A percentile compares a stretch with the other conserved stretches of the same genome.
These are phyloP conservation scores for Wickerhamomyces bovis DNA, from an alignment of 805 yeast species.

Conservation along the genomic window DNA sequence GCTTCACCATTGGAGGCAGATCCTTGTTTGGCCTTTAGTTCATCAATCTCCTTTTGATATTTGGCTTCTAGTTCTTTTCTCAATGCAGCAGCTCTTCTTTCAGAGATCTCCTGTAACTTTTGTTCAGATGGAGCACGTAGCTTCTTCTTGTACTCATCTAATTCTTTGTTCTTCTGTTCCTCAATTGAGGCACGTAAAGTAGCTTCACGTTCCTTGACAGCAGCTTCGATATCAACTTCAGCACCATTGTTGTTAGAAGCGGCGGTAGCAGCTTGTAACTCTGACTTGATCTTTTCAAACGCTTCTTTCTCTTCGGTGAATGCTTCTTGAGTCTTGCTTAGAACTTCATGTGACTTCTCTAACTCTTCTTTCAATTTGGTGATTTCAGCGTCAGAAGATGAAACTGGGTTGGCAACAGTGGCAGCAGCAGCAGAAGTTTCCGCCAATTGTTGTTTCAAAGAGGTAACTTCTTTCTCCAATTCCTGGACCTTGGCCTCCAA, in stretches of 20 bases:
- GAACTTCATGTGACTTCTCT: slow-evolving; percentile 14
- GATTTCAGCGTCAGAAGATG: slow-evolving; percentile 2
- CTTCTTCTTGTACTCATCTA: slow-evolving; percentile 25
- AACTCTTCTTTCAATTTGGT: slow-evolving; percentile 6
- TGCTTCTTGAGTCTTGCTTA: slow-evolving; percentile 8
- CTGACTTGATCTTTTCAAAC: slow-evolving; percentile 4
- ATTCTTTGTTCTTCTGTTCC: slow-evolving; percentile 16
- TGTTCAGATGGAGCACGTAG: slow-evolving; percentile 35
- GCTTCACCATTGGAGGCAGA: not conserved
- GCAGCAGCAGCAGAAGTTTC: not conserved
- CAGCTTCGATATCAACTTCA: slow-evolving; percentile 5
- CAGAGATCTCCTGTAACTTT: slow-evolving; percentile 24
- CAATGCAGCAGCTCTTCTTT: slow-evolving; percentile 24
- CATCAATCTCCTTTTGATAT: slow-evolving; percentile 24
- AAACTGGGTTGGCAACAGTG: slow-evolving; percentile 7
- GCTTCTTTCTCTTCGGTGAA: not conserved
- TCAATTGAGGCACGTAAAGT: slow-evolving; percentile 23
- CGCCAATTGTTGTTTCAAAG: slow-evolving; percentile 7
- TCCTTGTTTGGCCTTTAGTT: not conserved
- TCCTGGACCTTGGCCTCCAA: slow-evolving; percentile 22
- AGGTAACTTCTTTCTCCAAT: slow-evolving; percentile 10
- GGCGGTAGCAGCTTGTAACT: slow-evolving; percentile 1
- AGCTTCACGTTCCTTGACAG: slow-evolving; percentile 17
- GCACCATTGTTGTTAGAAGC: not conserved
- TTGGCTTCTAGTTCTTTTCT: slow-evolving; percentile 23